phyloP scores from a whole-genome alignment of 2,329 filamentous ascomycete genomes.

The Fusarium proliferatum region DNA sequence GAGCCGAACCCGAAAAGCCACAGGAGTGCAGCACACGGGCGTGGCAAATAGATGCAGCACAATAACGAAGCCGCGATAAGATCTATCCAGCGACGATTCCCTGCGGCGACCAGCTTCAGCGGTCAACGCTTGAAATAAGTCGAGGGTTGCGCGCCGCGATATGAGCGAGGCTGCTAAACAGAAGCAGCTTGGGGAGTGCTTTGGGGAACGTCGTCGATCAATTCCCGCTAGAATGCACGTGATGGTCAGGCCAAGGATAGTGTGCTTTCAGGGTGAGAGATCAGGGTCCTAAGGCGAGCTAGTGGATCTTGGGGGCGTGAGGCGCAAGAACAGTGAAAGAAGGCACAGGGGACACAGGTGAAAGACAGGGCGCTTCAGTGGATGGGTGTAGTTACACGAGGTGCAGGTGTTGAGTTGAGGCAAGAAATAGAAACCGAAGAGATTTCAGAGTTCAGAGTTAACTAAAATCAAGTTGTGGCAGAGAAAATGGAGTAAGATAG shows the following conservation, averaged over 20 bases:
- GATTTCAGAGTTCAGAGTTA: neutral
- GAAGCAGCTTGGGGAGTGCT: slow-evolving; percentile 36
- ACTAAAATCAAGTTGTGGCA: neutral
- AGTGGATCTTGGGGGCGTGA: slow-evolving; percentile 27
- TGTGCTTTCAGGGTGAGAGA: slow-evolving; percentile 1
- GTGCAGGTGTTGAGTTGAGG: neutral
- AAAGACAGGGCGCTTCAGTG: neutral
- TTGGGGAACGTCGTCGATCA: slow-evolving; percentile 36
- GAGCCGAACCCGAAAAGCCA: slow-evolving; percentile 7
- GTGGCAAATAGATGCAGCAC: slow-evolving; percentile 6
- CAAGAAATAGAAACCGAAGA: neutral
- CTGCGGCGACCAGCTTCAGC: slow-evolving; percentile 44
- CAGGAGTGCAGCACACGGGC: slow-evolving; percentile 7
- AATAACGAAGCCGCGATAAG: slow-evolving; percentile 16
- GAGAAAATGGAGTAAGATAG: neutral
- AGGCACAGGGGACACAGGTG: neutral
- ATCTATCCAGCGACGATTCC: slow-evolving; percentile 18
- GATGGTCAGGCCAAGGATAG: slow-evolving; percentile 32
- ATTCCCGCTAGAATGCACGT: slow-evolving; percentile 43
- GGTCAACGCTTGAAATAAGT: slow-evolving; percentile 49
- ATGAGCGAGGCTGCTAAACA: slow-evolving; percentile 39
- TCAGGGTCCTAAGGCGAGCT: slow-evolving; percentile 26
- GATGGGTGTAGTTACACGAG: neutral
- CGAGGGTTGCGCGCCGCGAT: slow-evolving; percentile 45
- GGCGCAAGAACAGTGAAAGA: neutral